Evolutionary conservation across 371 early-diverging fungal genomes (phyloP), one percentile per base, ranked within the genome.

Genomic region (Apophysomyces ossiformis): DNA sequence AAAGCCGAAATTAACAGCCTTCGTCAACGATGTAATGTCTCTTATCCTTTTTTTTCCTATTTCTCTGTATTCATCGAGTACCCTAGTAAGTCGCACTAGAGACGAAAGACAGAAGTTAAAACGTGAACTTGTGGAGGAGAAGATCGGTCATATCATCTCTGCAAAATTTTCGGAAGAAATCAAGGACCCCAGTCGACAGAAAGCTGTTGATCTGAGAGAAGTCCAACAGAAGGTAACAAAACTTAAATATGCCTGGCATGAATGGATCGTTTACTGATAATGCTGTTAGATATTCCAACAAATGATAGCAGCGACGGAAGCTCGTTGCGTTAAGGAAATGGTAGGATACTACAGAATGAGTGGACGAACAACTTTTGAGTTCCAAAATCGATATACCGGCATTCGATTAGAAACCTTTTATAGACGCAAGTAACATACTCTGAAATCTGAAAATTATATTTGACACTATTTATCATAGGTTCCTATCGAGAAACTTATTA

Each of bases 341-440:
- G 58, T 80, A 16, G 73, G 74, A 12, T 75, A 75, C 64, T 74
- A 80, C 64, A 75, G 80, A 7, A 50, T 81, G 9, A 45, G 67
- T 8, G 78, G 78, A 0, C 68, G 71, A 5, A 71, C 77, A 0
- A 65, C 64, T n/a, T 78, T 78, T 45, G 60, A 61, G 3, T 76
- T 73, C 21, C 73, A 74, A 26, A 58, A 65, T 2, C 32, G 61
- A 0, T 68, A 70, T 37, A 63, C 46, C 1, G 75, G 75, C 43
- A 68, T 81, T 9, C 73, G 82, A 7, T 43, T 81, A n/a, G 82
- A 81, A 15, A 81, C 82, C n/a, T 81, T 76, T 61, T 81, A 78
- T 62, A n/a, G 64, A 32, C 47, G 73, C 61, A 67, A 44, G 67
- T 64, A 4, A 0, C 39, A 4, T 57, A 18, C 5, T 26, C 41